Percentiles rank a stretch among this genome's conserved stretches.
Conservation (phyloP, 345 rosid genomes). For the Anacardium occidentale region DNA sequence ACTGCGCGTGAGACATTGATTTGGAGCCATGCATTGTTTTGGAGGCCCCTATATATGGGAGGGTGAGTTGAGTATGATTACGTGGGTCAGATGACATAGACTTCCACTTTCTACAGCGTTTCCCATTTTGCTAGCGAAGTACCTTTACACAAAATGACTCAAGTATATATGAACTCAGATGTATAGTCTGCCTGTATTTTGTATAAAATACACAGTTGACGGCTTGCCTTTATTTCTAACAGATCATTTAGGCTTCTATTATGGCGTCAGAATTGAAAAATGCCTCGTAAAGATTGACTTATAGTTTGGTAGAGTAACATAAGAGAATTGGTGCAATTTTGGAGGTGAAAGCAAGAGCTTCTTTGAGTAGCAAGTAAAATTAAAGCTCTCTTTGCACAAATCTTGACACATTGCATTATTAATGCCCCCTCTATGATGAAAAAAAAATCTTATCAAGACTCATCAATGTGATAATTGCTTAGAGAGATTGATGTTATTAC, state of each 20-base stretch:
- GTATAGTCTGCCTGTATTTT: no score
- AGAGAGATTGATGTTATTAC: conserved; percentile 11
- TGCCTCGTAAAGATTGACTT: no score
- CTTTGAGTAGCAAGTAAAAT: neutral
- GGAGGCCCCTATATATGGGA: conserved; percentile 41
- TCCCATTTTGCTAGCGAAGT: neutral
- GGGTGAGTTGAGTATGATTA: conserved; percentile 15
- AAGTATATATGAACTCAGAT: conserved; percentile 22
- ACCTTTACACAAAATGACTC: conserved; percentile 22
- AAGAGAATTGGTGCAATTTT: neutral
- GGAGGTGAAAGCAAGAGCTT: neutral
- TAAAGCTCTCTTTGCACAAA: conserved; percentile 12
- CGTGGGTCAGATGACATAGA: conserved; percentile 35
- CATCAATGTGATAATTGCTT: conserved; percentile 9
- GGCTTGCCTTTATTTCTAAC: neutral
- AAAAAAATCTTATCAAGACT: conserved; percentile 9
- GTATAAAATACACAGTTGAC: neutral
- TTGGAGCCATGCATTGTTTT: conserved; percentile 38
- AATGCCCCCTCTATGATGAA: conserved; percentile 4
- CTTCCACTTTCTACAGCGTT: conserved; percentile 33
- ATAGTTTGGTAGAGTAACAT: conserved; percentile 23
- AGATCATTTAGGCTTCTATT: neutral
- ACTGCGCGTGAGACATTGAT: conserved; percentile 31
- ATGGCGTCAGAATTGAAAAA: no score
- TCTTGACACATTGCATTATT: conserved; percentile 5